Conservation (phyloP, 805 yeast species). For the Grigorovia yakushimaensis region DNA sequence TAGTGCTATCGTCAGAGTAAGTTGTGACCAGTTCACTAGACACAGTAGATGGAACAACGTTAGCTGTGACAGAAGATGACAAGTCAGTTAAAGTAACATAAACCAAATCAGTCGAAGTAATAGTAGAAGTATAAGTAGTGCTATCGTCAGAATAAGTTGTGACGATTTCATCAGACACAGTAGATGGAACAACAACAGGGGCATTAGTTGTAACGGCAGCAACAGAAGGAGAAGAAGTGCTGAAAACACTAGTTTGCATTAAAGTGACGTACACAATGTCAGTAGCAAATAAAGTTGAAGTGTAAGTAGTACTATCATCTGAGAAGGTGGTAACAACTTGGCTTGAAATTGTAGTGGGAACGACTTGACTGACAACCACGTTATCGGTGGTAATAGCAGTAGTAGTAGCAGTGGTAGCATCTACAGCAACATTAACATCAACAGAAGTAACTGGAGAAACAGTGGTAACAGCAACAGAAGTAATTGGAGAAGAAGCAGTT, state of each 20-base stretch:
- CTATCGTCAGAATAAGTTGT: not conserved
- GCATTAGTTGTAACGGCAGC: not conserved
- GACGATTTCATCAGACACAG: not conserved
- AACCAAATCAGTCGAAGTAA: constrained; percentile 13
- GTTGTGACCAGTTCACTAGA: constrained; percentile 6
- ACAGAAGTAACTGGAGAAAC: not conserved
- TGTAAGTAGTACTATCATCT: constrained; percentile 2
- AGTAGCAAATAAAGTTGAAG: not conserved
- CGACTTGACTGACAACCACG: no score
- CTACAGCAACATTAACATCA: not conserved
- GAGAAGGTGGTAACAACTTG: constrained; percentile 4
- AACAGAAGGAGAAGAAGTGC: not conserved
- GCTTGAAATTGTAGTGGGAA: constrained; percentile 11
- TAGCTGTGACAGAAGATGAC: constrained; percentile 6
- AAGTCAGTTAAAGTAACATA: constrained; percentile 12
- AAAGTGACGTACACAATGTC: not conserved
- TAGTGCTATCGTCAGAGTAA: constrained; percentile 1
- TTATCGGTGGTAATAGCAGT: constrained; percentile 10
- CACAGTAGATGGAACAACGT: constrained; percentile 14
- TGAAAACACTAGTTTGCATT: not conserved
- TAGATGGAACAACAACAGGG: not conserved
- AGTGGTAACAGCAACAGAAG: not conserved
- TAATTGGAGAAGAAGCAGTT: not conserved
- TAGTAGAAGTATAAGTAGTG: constrained; percentile 13
- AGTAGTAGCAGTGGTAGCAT: constrained; percentile 5